Percentiles rank a stretch among this genome's conserved stretches.
Evolutionary conservation across 140 eudicot genomes (phyloP).

Genomic region (Ambrosia hybrid): DNA sequence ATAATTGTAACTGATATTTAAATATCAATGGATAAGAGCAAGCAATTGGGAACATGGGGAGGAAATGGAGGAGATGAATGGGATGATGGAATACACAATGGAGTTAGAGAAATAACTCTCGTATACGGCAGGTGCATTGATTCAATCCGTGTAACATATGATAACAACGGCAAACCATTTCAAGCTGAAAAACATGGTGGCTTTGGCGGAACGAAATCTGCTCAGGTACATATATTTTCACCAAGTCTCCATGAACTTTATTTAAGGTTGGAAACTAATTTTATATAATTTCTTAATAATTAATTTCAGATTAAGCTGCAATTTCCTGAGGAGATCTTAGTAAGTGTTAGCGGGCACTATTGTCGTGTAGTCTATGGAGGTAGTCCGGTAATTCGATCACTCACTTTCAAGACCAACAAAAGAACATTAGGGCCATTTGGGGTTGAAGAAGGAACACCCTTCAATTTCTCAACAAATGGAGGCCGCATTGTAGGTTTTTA

Average conservation of each 20-base stretch:
- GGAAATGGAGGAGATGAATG: constrained; percentile 50
- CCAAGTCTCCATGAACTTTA: not conserved
- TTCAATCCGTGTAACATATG: too few relatives aligned
- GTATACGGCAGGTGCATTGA: too few relatives aligned
- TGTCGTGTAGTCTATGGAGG: constrained; percentile 64
- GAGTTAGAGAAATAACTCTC: too few relatives aligned
- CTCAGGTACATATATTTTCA: constrained; percentile 35
- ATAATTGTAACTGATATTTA: not conserved
- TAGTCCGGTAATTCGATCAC: constrained; percentile 59
- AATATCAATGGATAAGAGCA: constrained; percentile 27
- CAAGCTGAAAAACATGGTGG: too few relatives aligned
- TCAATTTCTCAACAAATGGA: constrained; percentile 46
- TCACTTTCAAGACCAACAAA: constrained; percentile 59
- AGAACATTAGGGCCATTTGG: constrained; percentile 75
- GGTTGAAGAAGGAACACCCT: constrained; percentile 74
- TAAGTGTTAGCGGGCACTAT: constrained; percentile 53
- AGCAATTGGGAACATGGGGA: constrained; percentile 65
- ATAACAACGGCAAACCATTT: constrained; percentile 43
- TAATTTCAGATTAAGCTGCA: constrained; percentile 60
- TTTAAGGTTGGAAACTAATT: not conserved
- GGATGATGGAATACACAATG: too few relatives aligned
- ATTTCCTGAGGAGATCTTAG: constrained; percentile 63
- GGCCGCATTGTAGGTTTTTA: constrained; percentile 54
- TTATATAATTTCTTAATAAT: not conserved
- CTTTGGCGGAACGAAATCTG: constrained; percentile 47